Evolutionary conservation across 352 stramenopile species (phyloP), one percentile per base, ranked within the genome.

Genomic region (Phytophthora agathidicida): DNA sequence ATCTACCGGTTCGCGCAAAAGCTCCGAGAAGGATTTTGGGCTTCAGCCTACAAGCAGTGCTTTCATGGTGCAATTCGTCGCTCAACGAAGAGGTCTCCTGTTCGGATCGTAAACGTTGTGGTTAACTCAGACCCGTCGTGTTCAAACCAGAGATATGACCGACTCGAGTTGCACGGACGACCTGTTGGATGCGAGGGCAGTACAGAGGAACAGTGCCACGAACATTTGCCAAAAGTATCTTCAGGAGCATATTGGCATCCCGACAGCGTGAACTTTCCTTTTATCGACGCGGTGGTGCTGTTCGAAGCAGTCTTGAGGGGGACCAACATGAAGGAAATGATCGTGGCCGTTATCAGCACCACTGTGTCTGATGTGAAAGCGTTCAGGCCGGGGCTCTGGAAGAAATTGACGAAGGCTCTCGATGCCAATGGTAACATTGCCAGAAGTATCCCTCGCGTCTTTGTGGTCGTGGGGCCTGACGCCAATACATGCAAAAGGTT

Each of bases 61-160:
- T 63, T 73, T 4, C 47, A 70, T 23, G 20, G 13, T 27, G 41
- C 59, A 36, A 41, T 73, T 47, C 9, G 36, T 37, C 36, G 52
- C 7, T 47, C 65, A 36, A 61, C 33, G 3, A 47, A 39, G 3
- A 31, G 16, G 20, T 47, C 17, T 45, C 28, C 58, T 59, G 17
- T 74, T 23, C 52, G 52, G 22, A 49, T 73, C 52, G 13, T 67
- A 22, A 64, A 71, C 23, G 54, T 63, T 28, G 46, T 63, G 10
- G 32, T 71, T 8, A 63, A 63, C 16, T 67, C 45, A 9, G 49
- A 67, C 22, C 48, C 56, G 9, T 53, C 56, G 30, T 63, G 37
- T 16, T 66, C 56, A 31, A 71, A 63, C 24, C 55, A 71, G 32
- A 62, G 24, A 59, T 73, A 73, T 26, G 59, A 73, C 30, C 38